Base-by-base conservation (phyloP, 2,329 filamentous ascomycete species). In the Penicillium vulpinum region DNA sequence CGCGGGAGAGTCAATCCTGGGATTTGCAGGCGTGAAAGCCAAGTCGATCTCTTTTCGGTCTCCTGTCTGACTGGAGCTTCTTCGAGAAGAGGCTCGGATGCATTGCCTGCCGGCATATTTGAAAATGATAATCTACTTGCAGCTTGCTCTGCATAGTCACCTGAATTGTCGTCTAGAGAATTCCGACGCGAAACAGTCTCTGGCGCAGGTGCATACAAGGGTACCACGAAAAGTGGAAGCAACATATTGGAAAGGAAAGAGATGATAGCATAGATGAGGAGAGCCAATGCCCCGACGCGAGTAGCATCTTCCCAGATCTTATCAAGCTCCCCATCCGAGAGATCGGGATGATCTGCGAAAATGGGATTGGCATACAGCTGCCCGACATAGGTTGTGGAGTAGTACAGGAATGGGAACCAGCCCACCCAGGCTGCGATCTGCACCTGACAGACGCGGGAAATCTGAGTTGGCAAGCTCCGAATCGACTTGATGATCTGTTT, bases 321-420 rank as follows among this genome's bases (percentile, higher is more conserved):
- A 67, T 96, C 88, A 57, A 97, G 85, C 66, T 97, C 87, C 16
- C 83, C 81, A 0, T 88, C 83, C 0, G 87, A 84, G 81, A 96
- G 88, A 71, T 93, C 77, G 0, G 91, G 92, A 64, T 96, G 89
- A 50, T 84, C 79, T 62, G 86, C 81, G 50, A 97, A 87, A 64
- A 84, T 89, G 0, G 91, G 91, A 70, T 96, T 88, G 18, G 91
- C 89, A 67, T 96, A 96, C 55, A 97, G 90, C 70, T 96, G 91
- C 60, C 90, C 92, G 64, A 97, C 89, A 73, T 94, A 97, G 18
- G 91, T 95, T 1, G 92, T 96, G 5, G 91, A 91, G 78, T 97
- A 97, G 77, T 96, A 97, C 3, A 97, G 82, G 73, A 96, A 92
- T 1, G 92, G 92, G 68, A 97, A 97, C 85, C 93, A 97, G 51